Conservation (phyloP, 129 eudicot species). For the Saposhnikovia divaricata region DNA sequence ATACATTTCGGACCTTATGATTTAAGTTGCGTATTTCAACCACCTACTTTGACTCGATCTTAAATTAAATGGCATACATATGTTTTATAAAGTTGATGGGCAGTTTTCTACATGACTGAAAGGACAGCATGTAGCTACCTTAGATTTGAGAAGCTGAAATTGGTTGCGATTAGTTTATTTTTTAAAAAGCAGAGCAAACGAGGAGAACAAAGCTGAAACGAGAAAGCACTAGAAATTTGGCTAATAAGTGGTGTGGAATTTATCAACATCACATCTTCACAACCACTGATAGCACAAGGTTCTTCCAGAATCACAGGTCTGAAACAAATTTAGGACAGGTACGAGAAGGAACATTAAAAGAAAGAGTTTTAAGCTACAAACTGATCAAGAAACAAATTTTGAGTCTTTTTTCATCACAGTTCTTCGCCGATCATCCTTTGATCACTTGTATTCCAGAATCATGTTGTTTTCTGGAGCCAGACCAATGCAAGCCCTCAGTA, state of each 20-base stretch:
- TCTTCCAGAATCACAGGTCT: background rate
- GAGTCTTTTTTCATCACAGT: background rate
- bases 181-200: background rate
- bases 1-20: background rate
- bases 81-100: too few species aligned
- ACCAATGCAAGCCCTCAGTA: constrained; percentile 95
- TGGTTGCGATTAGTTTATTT: too few species aligned
- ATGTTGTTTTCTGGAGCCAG: constrained; percentile 98
- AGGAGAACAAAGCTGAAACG: background rate
- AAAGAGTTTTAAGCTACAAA: background rate
- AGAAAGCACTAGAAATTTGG: background rate
- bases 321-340: background rate
- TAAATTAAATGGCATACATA: too few species aligned
- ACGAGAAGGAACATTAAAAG: background rate
- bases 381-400: background rate
- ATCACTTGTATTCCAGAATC: constrained; percentile 96
- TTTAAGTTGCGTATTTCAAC: too few species aligned
- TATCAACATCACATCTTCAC: background rate
- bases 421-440: background rate
- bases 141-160: too few species aligned
- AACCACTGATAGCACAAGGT: background rate
- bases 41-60: background rate
- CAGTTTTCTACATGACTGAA: too few species aligned
- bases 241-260: background rate
- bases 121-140: too few species aligned